These are phyloP conservation scores for Sphaceloma murrayae DNA, from an alignment of 2,329 filamentous ascomycete genomes.

Conservation along the genomic window DNA sequence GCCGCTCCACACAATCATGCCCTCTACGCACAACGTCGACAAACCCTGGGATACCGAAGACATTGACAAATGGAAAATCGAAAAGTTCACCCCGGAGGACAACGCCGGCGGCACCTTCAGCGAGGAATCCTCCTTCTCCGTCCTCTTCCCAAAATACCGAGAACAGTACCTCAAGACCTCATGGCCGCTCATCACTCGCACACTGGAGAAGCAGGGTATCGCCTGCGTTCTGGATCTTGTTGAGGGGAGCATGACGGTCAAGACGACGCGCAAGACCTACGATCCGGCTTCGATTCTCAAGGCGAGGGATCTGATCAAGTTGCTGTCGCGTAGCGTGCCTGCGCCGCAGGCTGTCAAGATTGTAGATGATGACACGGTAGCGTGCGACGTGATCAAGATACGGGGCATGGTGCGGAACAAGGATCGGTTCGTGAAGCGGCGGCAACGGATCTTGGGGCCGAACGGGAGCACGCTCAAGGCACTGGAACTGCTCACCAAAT, in stretches of 20 bases:
- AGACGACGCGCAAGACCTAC: constrained; percentile 82
- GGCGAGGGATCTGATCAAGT: constrained; percentile 85
- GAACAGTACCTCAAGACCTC: constrained; percentile 87
- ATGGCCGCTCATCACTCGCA: constrained; percentile 83
- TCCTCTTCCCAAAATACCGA: constrained; percentile 88
- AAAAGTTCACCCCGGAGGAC: constrained; percentile 75
- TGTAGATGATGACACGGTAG: constrained; percentile 70
- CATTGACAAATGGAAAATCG: constrained; percentile 93
- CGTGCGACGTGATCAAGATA: constrained; percentile 95
- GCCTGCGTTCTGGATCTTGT: constrained; percentile 89
- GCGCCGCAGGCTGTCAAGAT: constrained; percentile 91
- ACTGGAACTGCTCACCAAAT: constrained; percentile 79
- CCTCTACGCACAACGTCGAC: constrained; percentile 77
- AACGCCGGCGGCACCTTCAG: constrained; percentile 77
- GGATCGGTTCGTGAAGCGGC: constrained; percentile 87
- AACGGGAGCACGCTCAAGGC: constrained; percentile 90
- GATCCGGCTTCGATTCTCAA: constrained; percentile 91
- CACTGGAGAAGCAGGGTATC: constrained; percentile 78
- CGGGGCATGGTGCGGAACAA: constrained; percentile 83
- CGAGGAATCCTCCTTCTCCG: constrained; percentile 82
- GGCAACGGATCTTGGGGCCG: constrained; percentile 85
- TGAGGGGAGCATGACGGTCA: constrained; percentile 93
- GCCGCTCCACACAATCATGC: constrained; percentile 47
- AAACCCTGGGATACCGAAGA: constrained; percentile 96
- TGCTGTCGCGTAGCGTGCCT: constrained; percentile 83